Evolutionary conservation across 768 basidiomycete species (phyloP).

Genomic region (Collybia nuda): DNA sequence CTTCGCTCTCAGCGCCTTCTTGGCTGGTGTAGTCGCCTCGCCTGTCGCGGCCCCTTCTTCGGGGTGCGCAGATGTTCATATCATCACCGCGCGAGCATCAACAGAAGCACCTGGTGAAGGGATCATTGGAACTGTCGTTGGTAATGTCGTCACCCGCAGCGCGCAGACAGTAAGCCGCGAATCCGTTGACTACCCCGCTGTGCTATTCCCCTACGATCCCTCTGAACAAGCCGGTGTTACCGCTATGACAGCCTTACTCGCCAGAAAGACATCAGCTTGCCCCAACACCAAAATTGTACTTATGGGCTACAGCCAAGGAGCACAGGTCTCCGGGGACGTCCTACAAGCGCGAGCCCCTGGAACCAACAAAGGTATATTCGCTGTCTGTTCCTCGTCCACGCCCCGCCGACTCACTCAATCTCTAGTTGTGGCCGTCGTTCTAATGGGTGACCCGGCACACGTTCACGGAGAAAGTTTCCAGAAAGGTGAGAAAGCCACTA

Average conservation of each 20-base stretch:
- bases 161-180: conserved; percentile 24
- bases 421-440: conserved; percentile 23
- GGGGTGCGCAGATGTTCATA: conserved; percentile 25
- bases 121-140: conserved; percentile 23
- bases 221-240: conserved; percentile 26
- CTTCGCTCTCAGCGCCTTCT: neutral
- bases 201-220: conserved; percentile 22
- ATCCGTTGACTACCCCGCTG: conserved; percentile 26
- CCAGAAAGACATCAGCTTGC: conserved; percentile 21
- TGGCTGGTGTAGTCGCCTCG: neutral
- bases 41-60: conserved; percentile 16
- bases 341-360: conserved; percentile 13
- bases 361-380: conserved; percentile 2
- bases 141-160: conserved; percentile 22
- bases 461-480: conserved; percentile 24
- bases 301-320: conserved; percentile 27
- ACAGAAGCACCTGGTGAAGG: conserved; percentile 24
- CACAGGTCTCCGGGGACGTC: conserved; percentile 27
- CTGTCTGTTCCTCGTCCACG: neutral
- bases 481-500: conserved; percentile 9
- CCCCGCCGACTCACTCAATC: neutral
- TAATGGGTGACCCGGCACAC: conserved; percentile 26
- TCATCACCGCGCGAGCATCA: conserved; percentile 25
- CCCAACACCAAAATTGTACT: conserved; percentile 29
- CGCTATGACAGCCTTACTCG: conserved; percentile 22